A percentile compares a stretch with the other conserved stretches of the same genome.
These are phyloP conservation scores for Blastobotrys elegans DNA, from an alignment of 1,139 yeast genomes.

Conservation along the genomic window DNA sequence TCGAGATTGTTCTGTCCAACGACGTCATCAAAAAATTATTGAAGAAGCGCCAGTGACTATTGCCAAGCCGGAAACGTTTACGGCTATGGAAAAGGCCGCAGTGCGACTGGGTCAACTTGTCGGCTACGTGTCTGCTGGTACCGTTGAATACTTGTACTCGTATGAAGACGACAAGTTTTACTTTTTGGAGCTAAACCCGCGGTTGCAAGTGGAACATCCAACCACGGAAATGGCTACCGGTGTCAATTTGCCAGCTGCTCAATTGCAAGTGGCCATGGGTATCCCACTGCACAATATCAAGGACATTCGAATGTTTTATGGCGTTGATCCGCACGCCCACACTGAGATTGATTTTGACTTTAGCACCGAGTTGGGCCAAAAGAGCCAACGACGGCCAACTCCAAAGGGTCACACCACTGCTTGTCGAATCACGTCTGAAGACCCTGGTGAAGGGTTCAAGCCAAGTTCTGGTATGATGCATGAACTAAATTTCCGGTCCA, in stretches of 20 bases:
- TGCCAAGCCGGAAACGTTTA: constrained; percentile 81
- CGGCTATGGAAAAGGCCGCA: constrained; percentile 93
- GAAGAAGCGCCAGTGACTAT: constrained; percentile 97
- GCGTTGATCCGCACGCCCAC: constrained; percentile 90
- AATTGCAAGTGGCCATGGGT: constrained; percentile 98
- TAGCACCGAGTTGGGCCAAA: constrained; percentile 61
- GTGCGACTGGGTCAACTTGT: constrained; percentile 93
- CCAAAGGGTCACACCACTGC: constrained; percentile 99
- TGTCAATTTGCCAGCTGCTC: constrained; percentile 96
- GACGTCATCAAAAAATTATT: constrained; percentile 94
- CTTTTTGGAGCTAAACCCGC: constrained; percentile 93
- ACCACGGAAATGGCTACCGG: constrained; percentile 99
- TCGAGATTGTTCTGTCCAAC: constrained; percentile 95
- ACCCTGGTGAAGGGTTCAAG: constrained; percentile 98
- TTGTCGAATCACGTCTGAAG: constrained; percentile 97
- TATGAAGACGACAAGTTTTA: constrained; percentile 91
- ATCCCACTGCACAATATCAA: constrained; percentile 91
- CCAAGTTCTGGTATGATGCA: constrained; percentile 97
- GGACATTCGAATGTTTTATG: constrained; percentile 88
- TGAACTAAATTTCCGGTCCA: constrained; percentile 92
- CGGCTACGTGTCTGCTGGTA: constrained; percentile 98
- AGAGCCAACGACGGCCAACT: constrained; percentile 82
- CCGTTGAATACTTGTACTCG: constrained; percentile 93
- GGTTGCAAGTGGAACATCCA: constrained; percentile 99
- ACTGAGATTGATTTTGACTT: constrained; percentile 91